Base-by-base conservation (phyloP, 495 filamentous ascomycete genomes). In the Podospora didyma region DNA sequence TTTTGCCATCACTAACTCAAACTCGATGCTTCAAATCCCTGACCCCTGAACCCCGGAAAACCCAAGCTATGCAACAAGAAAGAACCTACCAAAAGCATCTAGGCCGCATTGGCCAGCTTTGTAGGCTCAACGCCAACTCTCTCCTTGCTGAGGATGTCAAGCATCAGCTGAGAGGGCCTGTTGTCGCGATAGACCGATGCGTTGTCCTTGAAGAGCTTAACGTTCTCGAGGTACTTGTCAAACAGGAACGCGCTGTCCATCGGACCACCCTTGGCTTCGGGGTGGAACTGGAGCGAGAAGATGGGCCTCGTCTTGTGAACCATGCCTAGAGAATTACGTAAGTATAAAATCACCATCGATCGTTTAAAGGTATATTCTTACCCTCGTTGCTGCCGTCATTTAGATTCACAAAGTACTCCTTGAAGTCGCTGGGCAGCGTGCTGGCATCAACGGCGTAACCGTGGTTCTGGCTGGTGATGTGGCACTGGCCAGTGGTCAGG, bases 391-490 rank as follows among this genome's bases (percentile, higher is more conserved):
- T 88, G 34, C 87, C 87, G 66, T 98, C 94, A 75, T 97, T 97
- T 55, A 97, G 80, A 80, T 98, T 98, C 65, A 94, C 84, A 67
- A 97, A 97, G 78, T 96, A 96, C 67, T 96, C 93, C 79, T 93
- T 94, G 85, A 89, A 99, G 49, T 97, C 89, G 28, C 72, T 75
- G 22, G 88, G 81, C 20, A 99, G 80, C 10, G 90, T 96, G 52
- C 78, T 78, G 10, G 90, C 83, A 66, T 97, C 94, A 46, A 99
- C 92, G 17, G 94, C 94, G 66, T 99, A 99, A 46, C 94, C 94
- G 74, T 99, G 94, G 76, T 99, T 98, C 79, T 98, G 94, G 65
- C 83, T 88, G 46, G 94, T 97, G 75, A 97, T 97, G 78, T 97
- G 94, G 85, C 93, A 97, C 71, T 90, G 88, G 22, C 95, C 95